A percentile compares a stretch with the other conserved stretches of the same genome.
These are phyloP conservation scores for Fusarium coicis DNA, from an alignment of 2,329 filamentous ascomycete genomes.

Conservation along the genomic window DNA sequence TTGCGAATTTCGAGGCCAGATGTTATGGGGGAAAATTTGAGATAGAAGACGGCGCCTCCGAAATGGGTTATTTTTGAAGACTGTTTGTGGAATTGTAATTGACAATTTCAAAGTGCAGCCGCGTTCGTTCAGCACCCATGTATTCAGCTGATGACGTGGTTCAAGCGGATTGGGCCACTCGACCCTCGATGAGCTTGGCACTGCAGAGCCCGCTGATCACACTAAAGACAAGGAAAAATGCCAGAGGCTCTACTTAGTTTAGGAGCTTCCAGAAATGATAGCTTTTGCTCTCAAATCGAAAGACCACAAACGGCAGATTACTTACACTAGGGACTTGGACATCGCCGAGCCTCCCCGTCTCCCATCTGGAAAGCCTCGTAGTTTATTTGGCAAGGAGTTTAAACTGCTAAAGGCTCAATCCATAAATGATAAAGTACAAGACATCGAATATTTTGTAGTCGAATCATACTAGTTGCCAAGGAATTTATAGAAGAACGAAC, in stretches of 20 bases:
- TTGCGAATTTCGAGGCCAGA: fast-evolving
- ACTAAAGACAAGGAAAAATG: fast-evolving
- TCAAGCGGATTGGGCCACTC: not conserved
- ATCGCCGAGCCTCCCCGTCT: too few relatives aligned
- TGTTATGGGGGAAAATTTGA: fast-evolving
- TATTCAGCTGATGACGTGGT: not conserved
- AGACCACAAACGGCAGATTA: not conserved
- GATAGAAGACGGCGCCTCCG: fast-evolving
- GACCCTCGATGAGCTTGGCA: not conserved
- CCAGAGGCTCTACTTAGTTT: not conserved
- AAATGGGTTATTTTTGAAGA: too few relatives aligned
- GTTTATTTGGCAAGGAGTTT: not conserved
- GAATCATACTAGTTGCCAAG: not conserved
- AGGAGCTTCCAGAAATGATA: not conserved
- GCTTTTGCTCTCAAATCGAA: not conserved
- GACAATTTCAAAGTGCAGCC: not conserved
- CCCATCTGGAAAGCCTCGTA: too few relatives aligned
- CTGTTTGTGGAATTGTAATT: fast-evolving
- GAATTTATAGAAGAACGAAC: not conserved
- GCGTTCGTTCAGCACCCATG: not conserved
- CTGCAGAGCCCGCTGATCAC: not conserved
- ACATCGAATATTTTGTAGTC: fast-evolving
- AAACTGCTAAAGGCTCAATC: fast-evolving
- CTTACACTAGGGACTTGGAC: too few relatives aligned
- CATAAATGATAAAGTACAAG: not conserved